phyloP scores from a whole-genome alignment of 768 basidiomycete genomes.

The Phaeolepiota aurea region DNA sequence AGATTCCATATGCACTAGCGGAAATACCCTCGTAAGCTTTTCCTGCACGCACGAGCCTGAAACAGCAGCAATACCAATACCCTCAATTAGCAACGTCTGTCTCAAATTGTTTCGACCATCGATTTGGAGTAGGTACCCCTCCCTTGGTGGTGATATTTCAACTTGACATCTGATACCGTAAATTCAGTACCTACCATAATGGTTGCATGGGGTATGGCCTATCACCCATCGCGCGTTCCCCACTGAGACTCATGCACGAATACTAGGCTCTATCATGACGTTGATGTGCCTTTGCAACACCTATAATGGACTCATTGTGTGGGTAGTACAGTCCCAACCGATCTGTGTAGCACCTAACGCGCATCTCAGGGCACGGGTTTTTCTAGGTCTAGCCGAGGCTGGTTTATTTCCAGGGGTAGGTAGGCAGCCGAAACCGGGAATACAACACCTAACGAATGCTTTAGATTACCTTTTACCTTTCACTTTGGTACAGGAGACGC shows the following conservation, averaged over 20 bases:
- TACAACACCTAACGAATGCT: too few relatives aligned
- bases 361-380: constrained; percentile 25
- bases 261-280: constrained; percentile 20
- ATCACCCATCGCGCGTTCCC: too few relatives aligned
- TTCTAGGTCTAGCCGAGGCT: constrained; percentile 30
- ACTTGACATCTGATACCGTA: background rate
- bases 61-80: too few relatives aligned
- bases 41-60: too few relatives aligned
- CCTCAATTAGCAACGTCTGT: constrained; percentile 23
- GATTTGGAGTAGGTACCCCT: constrained; percentile 18
- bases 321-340: too few relatives aligned
- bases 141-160: background rate
- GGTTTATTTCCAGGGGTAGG: constrained; percentile 30
- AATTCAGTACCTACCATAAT: constrained; percentile 20
- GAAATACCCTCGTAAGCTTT: constrained; percentile 27
- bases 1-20: constrained; percentile 20
- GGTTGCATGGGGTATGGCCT: constrained; percentile 21
- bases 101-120: constrained; percentile 22
- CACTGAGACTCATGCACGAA: too few relatives aligned
- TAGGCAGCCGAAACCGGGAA: too few relatives aligned
- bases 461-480: constrained; percentile 36
- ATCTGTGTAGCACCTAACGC: too few relatives aligned
- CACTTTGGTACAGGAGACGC: constrained; percentile 50
- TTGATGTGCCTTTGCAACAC: constrained; percentile 23
- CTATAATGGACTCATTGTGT: constrained; percentile 21